Conservation (phyloP, 2,329 filamentous ascomycete genomes). For the Amylocarpus encephaloides region DNA sequence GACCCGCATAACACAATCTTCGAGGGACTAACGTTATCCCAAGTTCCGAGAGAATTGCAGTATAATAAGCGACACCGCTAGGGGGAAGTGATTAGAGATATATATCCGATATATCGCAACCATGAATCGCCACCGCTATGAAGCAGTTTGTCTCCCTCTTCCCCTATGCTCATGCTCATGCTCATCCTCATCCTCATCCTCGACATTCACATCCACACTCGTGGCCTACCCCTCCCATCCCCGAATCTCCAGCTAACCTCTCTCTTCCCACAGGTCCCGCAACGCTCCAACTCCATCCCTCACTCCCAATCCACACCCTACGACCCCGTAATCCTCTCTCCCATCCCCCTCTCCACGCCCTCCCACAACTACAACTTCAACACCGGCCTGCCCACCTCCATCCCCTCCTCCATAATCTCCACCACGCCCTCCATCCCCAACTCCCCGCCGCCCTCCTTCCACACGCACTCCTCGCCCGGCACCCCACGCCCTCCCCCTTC, state of each 20-base stretch:
- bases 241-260: background rate
- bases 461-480: constrained; percentile 17
- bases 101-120: background rate
- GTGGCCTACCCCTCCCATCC: background rate
- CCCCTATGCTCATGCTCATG: no score
- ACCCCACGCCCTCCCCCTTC: constrained; percentile 20
- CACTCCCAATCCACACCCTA: background rate
- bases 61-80: background rate
- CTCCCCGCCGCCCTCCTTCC: constrained; percentile 26
- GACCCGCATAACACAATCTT: no score
- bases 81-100: background rate
- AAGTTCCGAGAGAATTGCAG: background rate
- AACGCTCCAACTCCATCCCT: constrained; percentile 8
- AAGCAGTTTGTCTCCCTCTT: constrained; percentile 17
- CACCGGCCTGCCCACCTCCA: constrained; percentile 19
- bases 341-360: constrained; percentile 14
- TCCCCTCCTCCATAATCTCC: constrained; percentile 10
- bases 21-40: no score
- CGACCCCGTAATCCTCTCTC: constrained; percentile 19
- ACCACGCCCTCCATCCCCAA: constrained; percentile 21
- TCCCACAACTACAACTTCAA: constrained; percentile 23
- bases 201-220: background rate
- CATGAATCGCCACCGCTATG: constrained; percentile 25
- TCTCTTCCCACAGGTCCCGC: constrained; percentile 17
- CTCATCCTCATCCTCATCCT: no score